Conservation (phyloP, 2,329 filamentous ascomycete species). For the Aureobasidium sp. region DNA sequence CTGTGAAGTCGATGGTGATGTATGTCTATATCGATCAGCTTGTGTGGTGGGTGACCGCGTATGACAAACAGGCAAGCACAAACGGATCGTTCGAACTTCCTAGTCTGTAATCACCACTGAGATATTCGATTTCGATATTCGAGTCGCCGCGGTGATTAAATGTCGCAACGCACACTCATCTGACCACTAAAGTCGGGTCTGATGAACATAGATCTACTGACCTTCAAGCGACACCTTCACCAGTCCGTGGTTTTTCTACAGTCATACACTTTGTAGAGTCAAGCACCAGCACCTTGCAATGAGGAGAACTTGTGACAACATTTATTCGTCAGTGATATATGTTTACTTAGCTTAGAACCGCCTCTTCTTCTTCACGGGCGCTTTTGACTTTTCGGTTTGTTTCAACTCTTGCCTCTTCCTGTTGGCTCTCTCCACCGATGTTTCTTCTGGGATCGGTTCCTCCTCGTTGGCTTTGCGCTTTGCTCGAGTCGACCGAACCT, state of each 20-base stretch:
- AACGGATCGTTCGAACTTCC: not conserved
- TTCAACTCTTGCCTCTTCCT: conserved; percentile 50
- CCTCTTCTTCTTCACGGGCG: conserved; percentile 48
- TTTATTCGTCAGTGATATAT: not conserved
- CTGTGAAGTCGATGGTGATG: not conserved
- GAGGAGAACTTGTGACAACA: not conserved
- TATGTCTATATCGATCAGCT: not conserved
- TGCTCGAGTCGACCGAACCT: not conserved
- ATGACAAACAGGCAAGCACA: conserved; percentile 2
- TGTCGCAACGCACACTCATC: not conserved
- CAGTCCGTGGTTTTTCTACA: not conserved
- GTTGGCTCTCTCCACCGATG: conserved; percentile 46
- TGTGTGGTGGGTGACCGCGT: not conserved
- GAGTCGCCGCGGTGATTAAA: not conserved
- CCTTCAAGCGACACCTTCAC: not conserved
- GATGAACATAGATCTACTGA: no score
- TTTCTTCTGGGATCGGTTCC: conserved; percentile 23
- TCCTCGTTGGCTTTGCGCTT: conserved; percentile 11
- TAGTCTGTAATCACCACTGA: not conserved
- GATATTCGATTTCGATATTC: not conserved
- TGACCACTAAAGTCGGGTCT: not conserved
- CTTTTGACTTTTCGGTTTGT: conserved; percentile 43
- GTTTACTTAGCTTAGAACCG: conserved; percentile 37
- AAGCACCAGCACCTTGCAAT: not conserved
- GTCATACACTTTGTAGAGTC: not conserved